Percentiles rank a stretch among this genome's conserved stretches.
Evolutionary conservation across 2,329 filamentous ascomycete species (phyloP).

Genomic region (Fusarium sp.): DNA sequence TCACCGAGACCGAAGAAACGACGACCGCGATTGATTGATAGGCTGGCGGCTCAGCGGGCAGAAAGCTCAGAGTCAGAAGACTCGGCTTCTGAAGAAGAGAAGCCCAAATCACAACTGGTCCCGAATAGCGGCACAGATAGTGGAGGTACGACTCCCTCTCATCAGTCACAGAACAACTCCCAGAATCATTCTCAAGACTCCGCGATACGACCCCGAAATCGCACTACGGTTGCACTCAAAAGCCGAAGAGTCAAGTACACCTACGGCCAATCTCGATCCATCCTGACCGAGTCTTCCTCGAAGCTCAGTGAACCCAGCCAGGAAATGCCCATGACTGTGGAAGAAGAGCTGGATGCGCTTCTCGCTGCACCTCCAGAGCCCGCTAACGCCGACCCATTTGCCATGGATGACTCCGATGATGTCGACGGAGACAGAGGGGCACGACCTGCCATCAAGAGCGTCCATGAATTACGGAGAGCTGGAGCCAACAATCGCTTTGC

Average conservation of each 20-base stretch:
- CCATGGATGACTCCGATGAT: constrained; percentile 41
- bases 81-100: constrained; percentile 23
- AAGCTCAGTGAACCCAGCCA: constrained; percentile 35
- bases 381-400: constrained; percentile 37
- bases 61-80: constrained; percentile 45
- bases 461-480: constrained; percentile 71
- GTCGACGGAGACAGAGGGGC: constrained; percentile 52
- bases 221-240: constrained; percentile 39
- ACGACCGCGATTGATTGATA: constrained; percentile 53
- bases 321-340: constrained; percentile 25
- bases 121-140: constrained; percentile 23
- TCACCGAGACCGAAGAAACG: constrained; percentile 19
- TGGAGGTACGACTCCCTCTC: constrained; percentile 32
- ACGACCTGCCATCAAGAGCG: constrained; percentile 64
- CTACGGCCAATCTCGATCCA: constrained; percentile 47
- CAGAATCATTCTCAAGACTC: constrained; percentile 29
- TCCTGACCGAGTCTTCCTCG: constrained; percentile 41
- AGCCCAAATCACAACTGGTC: constrained; percentile 3
- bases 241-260: constrained; percentile 47
- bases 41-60: constrained; percentile 51
- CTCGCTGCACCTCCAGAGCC: constrained; percentile 36
- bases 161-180: constrained; percentile 24
- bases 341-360: constrained; percentile 37
- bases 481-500: constrained; percentile 72
- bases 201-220: constrained; percentile 36